Evolutionary conservation across 2,329 filamentous ascomycete genomes (phyloP).

Genomic region (Curvularia verruculosa): DNA sequence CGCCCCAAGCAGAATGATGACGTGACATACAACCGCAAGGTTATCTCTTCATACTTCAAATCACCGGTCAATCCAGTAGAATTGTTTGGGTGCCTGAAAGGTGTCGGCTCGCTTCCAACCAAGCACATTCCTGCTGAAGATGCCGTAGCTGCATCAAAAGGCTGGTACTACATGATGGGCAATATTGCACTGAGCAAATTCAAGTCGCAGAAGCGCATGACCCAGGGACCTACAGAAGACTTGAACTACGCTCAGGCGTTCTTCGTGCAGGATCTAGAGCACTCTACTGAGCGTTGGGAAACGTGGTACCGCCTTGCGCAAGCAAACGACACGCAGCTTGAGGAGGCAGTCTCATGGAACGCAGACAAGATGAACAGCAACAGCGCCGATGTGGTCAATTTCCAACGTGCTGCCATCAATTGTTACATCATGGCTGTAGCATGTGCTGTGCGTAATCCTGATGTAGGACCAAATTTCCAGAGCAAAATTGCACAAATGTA

Average conservation of each 20-base stretch:
- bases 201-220: slow-evolving; percentile 76
- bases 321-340: slow-evolving; percentile 84
- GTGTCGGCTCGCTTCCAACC: slow-evolving; percentile 62
- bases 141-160: slow-evolving; percentile 72
- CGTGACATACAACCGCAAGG: slow-evolving; percentile 84
- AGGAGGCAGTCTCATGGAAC: slow-evolving; percentile 86
- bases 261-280: slow-evolving; percentile 81
- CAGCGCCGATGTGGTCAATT: slow-evolving; percentile 72
- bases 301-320: slow-evolving; percentile 89
- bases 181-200: slow-evolving; percentile 90
- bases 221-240: slow-evolving; percentile 80
- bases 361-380: slow-evolving; percentile 91
- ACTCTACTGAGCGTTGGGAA: slow-evolving; percentile 82
- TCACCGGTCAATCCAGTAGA: slow-evolving; percentile 81
- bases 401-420: slow-evolving; percentile 82
- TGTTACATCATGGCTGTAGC: slow-evolving; percentile 74
- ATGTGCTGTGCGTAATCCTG: slow-evolving; percentile 63
- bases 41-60: slow-evolving; percentile 81
- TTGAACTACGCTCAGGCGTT: slow-evolving; percentile 81
- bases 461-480: slow-evolving; percentile 60
- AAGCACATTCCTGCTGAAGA: slow-evolving; percentile 66
- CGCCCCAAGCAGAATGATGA: slow-evolving; percentile 76
- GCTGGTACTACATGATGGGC: slow-evolving; percentile 92
- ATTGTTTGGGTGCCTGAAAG: slow-evolving; percentile 80
- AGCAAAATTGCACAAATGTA: slow-evolving; percentile 69